Evolutionary conservation across 1,284 basidiomycete species (phyloP), one percentile per base, ranked within the genome.

Genomic region (Volvariella volvacea): DNA sequence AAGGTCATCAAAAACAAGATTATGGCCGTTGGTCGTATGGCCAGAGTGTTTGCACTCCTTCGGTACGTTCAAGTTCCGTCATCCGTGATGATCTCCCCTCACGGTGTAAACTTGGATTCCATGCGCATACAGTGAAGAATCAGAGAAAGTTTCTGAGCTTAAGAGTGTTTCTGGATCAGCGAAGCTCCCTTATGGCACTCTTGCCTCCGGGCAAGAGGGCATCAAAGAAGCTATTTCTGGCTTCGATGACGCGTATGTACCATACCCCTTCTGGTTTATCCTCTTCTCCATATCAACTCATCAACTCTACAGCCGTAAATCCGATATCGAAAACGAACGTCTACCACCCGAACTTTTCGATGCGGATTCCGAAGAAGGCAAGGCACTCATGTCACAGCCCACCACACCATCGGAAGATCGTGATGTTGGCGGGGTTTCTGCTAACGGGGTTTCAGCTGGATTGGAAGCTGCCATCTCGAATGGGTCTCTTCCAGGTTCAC

Each of bases 301-400:
- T 20, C 39, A 38, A 9, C 43, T 30, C 20, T 22, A 19, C 55
- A 92, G 89, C 17, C 91, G 95, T 53, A 95, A 94, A 69, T 93
- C 91, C 33, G 96, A 99, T 73, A 98, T 99, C 56, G 95, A 99
- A 70, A 98, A 99, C 69, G 95, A 99, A 67, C 85, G 92, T 38
- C 71, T 97, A 21, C 95, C 94, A 10, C 95, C 95, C 1, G 93
- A 98, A 21, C 78, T 99, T 19, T 88, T 94, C 60, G 93, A 98
- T 59, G 88, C 88, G 3, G 79, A 83, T 48, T 85, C 84, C 14
- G 77, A 82, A 50, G 84, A 85, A 63, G 85, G 81, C 43, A 79
- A 75, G 53, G 80, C 78, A 48, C 70, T 76, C 56, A 67, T 82
- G 58, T 76, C 59, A 49, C 70, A 52, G 64, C 80, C 53, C 50